These are phyloP conservation scores for Ilex paraguariensis DNA, from an alignment of 305 asterid species.

Conservation along the genomic window DNA sequence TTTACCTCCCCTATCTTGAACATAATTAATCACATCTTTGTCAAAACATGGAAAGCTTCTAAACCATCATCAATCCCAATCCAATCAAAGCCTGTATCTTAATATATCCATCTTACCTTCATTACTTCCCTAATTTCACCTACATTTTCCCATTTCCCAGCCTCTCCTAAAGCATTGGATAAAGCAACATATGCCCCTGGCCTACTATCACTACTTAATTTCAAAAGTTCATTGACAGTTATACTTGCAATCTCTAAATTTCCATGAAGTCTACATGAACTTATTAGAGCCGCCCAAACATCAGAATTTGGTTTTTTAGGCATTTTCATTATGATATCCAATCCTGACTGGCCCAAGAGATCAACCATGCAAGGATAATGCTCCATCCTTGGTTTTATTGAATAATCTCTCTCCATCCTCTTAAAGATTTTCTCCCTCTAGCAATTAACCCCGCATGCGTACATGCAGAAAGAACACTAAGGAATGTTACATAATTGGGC, in stretches of 20 bases:
- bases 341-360: slow-evolving; percentile 80
- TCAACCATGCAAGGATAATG: slow-evolving; percentile 90
- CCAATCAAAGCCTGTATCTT: slow-evolving; percentile 88
- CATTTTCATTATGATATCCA: slow-evolving; percentile 59
- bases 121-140: slow-evolving; percentile 73
- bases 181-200: slow-evolving; percentile 84
- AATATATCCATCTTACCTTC: slow-evolving; percentile 67
- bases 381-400: slow-evolving; percentile 78
- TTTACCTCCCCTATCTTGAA: neutral
- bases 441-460: slow-evolving; percentile 74
- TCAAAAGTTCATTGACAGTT: slow-evolving; percentile 75
- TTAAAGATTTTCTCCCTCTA: slow-evolving; percentile 57
- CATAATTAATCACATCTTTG: neutral
- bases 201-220: slow-evolving; percentile 33
- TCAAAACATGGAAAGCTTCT: slow-evolving; percentile 64
- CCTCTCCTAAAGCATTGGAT: slow-evolving; percentile 80
- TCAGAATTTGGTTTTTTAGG: slow-evolving; percentile 70
- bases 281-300: slow-evolving; percentile 89
- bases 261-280: slow-evolving; percentile 78
- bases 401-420: slow-evolving; percentile 52
- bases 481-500: slow-evolving; percentile 78
- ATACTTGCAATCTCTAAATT: slow-evolving; percentile 78
- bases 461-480: slow-evolving; percentile 78
- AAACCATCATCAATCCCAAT: slow-evolving; percentile 55
- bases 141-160: slow-evolving; percentile 85